These are phyloP conservation scores for Sporothrix curviconia DNA, from an alignment of 2,329 filamentous ascomycete species.

Conservation along the genomic window DNA sequence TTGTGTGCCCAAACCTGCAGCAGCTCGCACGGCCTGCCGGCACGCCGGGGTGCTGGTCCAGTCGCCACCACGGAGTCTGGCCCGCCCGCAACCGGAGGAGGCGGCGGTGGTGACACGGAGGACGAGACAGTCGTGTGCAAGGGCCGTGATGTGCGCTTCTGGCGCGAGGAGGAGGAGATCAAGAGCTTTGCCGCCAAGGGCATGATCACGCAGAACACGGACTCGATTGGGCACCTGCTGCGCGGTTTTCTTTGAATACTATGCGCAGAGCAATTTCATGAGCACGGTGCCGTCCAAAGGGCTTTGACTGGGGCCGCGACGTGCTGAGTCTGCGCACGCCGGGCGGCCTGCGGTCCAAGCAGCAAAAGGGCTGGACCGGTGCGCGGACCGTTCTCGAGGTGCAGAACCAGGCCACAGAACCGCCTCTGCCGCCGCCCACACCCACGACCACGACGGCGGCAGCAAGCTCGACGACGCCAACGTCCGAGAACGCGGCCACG, in stretches of 20 bases:
- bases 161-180: slow-evolving; percentile 68
- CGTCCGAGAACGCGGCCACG: background rate
- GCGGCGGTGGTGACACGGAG: slow-evolving; percentile 6
- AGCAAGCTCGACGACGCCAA: background rate
- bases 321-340: slow-evolving; percentile 70
- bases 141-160: slow-evolving; percentile 69
- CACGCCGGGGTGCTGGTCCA: too few relatives aligned
- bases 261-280: slow-evolving; percentile 55
- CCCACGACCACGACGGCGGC: background rate
- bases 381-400: slow-evolving; percentile 62
- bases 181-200: slow-evolving; percentile 49
- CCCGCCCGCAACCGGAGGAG: slow-evolving; percentile 28
- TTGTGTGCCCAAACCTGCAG: slow-evolving; percentile 80
- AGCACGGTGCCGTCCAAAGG: slow-evolving; percentile 42
- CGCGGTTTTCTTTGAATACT: slow-evolving; percentile 87
- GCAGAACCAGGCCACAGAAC: slow-evolving; percentile 29
- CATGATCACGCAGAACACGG: slow-evolving; percentile 59
- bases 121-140: slow-evolving; percentile 45
- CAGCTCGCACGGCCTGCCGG: slow-evolving; percentile 38
- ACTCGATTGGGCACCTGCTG: slow-evolving; percentile 64
- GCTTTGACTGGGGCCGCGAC: slow-evolving; percentile 75
- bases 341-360: slow-evolving; percentile 65
- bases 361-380: slow-evolving; percentile 79
- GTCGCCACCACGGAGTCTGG: too few relatives aligned
- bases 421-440: slow-evolving; percentile 15